A percentile compares a stretch with the other conserved stretches of the same genome.
Evolutionary conservation across 192 early-diverging fungal genomes (phyloP).

Genomic region (Podila horticola): DNA sequence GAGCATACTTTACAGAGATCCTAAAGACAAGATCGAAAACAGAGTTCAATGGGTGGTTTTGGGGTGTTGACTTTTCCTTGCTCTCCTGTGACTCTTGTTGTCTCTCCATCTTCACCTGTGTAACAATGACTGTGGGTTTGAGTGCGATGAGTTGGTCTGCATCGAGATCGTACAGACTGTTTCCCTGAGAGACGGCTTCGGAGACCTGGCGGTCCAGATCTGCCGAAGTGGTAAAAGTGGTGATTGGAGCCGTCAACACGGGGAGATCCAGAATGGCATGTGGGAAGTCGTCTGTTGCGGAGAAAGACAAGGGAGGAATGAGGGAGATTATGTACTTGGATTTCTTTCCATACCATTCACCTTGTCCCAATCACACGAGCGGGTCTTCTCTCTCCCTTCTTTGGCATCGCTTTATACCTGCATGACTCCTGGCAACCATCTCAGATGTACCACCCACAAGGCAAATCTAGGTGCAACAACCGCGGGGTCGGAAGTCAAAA

Average conservation of each 20-base stretch:
- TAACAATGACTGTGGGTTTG: slow-evolving; percentile 61
- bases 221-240: slow-evolving; percentile 58
- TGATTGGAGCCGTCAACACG: slow-evolving; percentile 54
- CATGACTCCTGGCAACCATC: slow-evolving; percentile 51
- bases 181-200: slow-evolving; percentile 56
- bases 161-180: slow-evolving; percentile 59
- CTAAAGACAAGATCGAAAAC: slow-evolving; percentile 10
- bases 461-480: slow-evolving; percentile 51
- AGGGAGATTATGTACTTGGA: no score
- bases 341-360: no score
- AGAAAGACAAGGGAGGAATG: no score
- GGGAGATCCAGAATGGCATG: slow-evolving; percentile 52
- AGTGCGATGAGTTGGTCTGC: slow-evolving; percentile 47
- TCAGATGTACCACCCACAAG: slow-evolving; percentile 40
- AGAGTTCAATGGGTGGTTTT: not conserved
- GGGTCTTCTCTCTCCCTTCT: not conserved
- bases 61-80: no score
- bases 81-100: no score
- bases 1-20: slow-evolving; percentile 65
- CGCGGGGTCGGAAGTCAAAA: slow-evolving; percentile 3
- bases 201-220: slow-evolving; percentile 64
- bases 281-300: slow-evolving; percentile 55
- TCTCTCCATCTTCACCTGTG: slow-evolving; percentile 40
- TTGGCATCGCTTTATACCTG: slow-evolving; percentile 17
- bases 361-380: not conserved